phyloP scores from a whole-genome alignment of 192 early-diverging fungal genomes.

The Rhizoclosmatium globosum region DNA sequence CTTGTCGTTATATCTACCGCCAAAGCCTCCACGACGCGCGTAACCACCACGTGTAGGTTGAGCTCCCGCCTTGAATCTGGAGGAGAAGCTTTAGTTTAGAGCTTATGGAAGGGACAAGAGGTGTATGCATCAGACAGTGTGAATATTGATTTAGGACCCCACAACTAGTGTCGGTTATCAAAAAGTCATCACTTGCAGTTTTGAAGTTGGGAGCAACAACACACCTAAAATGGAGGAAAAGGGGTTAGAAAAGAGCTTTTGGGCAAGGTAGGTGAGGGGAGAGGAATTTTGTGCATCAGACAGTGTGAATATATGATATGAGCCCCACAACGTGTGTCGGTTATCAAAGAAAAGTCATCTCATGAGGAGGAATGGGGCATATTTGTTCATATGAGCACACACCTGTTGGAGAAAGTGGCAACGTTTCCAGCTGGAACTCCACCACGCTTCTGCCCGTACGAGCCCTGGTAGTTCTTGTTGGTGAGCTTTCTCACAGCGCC shows the following conservation, averaged over 20 bases:
- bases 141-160: constrained; percentile 13
- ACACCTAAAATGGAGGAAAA: background rate
- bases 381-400: background rate
- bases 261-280: background rate
- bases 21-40: constrained; percentile 42
- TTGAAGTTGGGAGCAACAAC: background rate
- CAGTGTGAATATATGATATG: constrained; percentile 40
- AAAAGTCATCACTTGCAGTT: constrained; percentile 6
- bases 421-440: constrained; percentile 28
- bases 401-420: constrained; percentile 27
- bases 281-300: constrained; percentile 22
- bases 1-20: constrained; percentile 55
- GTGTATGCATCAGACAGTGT: constrained; percentile 30
- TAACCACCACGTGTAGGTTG: constrained; percentile 48
- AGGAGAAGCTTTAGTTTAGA: background rate
- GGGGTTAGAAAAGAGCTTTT: constrained; percentile 6
- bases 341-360: constrained; percentile 8
- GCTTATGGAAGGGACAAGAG: background rate
- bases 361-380: background rate
- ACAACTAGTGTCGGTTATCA: background rate
- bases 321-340: constrained; percentile 3
- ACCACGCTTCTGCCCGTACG: constrained; percentile 45
- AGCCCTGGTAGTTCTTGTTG: constrained; percentile 23
- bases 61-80: constrained; percentile 22
- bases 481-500: constrained; percentile 23